phyloP scores from a whole-genome alignment of 768 basidiomycete genomes.

The Kwoniella sp. region DNA sequence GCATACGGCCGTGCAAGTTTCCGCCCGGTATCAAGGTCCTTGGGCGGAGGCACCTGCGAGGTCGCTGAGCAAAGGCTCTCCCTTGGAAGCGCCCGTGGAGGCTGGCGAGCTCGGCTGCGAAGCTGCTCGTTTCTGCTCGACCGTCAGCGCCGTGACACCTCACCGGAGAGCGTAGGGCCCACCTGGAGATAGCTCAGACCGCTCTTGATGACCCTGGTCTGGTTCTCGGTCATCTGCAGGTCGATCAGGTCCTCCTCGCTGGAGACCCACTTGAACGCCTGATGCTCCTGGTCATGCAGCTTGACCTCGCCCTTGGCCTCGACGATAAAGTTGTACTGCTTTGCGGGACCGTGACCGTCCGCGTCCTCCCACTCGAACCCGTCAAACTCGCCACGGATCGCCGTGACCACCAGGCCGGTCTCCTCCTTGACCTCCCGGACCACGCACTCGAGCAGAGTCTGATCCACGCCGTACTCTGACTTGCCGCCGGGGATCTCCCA shows the following conservation, averaged over 20 bases:
- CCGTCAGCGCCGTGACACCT: too few relatives aligned
- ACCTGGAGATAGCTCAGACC: background rate
- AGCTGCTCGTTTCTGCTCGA: too few relatives aligned
- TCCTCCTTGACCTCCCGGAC: slow-evolving; percentile 6
- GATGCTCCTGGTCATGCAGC: background rate
- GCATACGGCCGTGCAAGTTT: too few relatives aligned
- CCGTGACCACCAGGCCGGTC: slow-evolving; percentile 11
- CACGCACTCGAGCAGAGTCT: slow-evolving; percentile 9
- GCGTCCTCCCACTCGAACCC: slow-evolving; percentile 2
- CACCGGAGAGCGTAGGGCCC: too few relatives aligned
- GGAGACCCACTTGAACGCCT: background rate
- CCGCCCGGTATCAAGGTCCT: too few relatives aligned
- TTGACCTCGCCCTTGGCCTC: background rate
- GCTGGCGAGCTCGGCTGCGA: too few relatives aligned
- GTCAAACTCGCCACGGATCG: slow-evolving; percentile 1
- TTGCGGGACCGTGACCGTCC: background rate
- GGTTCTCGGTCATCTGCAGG: background rate
- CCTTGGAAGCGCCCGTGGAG: too few relatives aligned
- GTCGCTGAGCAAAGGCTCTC: too few relatives aligned
- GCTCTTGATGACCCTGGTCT: background rate
- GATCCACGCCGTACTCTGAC: slow-evolving; percentile 6
- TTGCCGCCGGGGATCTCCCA: slow-evolving; percentile 12
- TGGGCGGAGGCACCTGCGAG: too few relatives aligned
- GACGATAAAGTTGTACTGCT: slow-evolving; percentile 13
- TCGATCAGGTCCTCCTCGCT: background rate